Percentiles rank a stretch among this genome's conserved stretches.
phyloP scores from a whole-genome alignment of 441 rosid species.

The Croton laevigatus region DNA sequence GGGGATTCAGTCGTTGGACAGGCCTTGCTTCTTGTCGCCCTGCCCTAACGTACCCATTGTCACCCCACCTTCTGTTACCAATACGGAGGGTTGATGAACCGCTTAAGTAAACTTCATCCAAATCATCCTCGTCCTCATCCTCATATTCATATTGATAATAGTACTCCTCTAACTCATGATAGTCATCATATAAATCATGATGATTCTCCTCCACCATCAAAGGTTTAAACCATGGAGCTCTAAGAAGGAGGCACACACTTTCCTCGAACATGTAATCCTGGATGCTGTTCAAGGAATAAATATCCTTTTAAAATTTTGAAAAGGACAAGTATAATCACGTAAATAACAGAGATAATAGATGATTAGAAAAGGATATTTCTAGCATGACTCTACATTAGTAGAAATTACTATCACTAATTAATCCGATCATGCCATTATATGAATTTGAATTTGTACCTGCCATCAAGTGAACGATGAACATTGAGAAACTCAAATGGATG shows the following conservation, averaged over 20 bases:
- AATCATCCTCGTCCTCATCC: constrained; percentile 56
- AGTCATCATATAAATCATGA: constrained; percentile 10
- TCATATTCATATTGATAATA: constrained; percentile 48
- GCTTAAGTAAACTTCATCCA: constrained; percentile 55
- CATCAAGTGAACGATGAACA: constrained; percentile 80
- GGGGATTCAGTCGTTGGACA: constrained; percentile 32
- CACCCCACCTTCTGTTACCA: constrained; percentile 90
- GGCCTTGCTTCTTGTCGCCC: constrained; percentile 91
- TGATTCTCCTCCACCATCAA: constrained; percentile 46
- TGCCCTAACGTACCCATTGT: constrained; percentile 81
- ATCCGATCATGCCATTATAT: background rate
- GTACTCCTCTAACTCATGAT: constrained; percentile 41
- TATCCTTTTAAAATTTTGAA: background rate
- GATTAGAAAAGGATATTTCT: background rate
- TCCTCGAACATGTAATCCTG: constrained; percentile 90
- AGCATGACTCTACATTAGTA: background rate
- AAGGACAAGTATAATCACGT: background rate
- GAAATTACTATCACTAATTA: background rate
- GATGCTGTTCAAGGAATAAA: constrained; percentile 40
- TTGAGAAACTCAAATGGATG: constrained; percentile 82
- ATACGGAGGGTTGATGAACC: constrained; percentile 53
- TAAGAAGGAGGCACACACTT: constrained; percentile 85
- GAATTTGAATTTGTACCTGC: constrained; percentile 46
- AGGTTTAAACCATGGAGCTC: constrained; percentile 86
- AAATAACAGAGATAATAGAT: background rate